These are phyloP conservation scores for Calonectria leucothoes DNA, from an alignment of 2,329 filamentous ascomycete genomes.

Conservation along the genomic window DNA sequence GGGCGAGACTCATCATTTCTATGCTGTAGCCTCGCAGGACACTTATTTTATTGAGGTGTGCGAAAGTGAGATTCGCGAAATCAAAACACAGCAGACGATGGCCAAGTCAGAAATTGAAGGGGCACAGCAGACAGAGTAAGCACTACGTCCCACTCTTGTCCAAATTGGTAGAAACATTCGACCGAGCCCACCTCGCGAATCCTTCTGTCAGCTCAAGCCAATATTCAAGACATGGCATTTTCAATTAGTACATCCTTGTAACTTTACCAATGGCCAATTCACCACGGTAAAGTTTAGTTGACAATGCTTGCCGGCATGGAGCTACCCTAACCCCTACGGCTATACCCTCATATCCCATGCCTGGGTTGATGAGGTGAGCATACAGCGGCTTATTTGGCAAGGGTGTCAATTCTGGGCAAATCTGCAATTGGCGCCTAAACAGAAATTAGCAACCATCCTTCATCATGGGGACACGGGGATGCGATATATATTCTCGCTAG, in stretches of 20 bases:
- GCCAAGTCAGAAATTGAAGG: neutral
- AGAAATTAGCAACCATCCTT: neutral
- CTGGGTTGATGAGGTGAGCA: neutral
- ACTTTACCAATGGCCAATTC: neutral
- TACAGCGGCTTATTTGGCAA: neutral
- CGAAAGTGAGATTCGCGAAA: neutral
- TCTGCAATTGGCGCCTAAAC: neutral
- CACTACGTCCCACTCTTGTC: neutral
- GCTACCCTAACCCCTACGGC: neutral
- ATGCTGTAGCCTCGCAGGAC: neutral
- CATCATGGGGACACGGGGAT: neutral
- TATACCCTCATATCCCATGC: neutral
- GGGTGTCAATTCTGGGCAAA: neutral
- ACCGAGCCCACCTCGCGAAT: neutral
- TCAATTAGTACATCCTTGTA: neutral
- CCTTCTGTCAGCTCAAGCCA: neutral
- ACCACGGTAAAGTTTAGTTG: neutral
- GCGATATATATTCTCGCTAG: slow-evolving; percentile 1
- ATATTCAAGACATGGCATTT: neutral
- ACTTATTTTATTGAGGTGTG: too few species aligned
- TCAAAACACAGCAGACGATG: neutral
- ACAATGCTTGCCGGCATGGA: neutral
- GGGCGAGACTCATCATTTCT: neutral
- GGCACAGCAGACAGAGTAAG: neutral
- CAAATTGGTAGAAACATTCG: neutral